These are phyloP conservation scores for Abortiporus biennis DNA, from an alignment of 1,284 basidiomycete species.

Conservation along the genomic window DNA sequence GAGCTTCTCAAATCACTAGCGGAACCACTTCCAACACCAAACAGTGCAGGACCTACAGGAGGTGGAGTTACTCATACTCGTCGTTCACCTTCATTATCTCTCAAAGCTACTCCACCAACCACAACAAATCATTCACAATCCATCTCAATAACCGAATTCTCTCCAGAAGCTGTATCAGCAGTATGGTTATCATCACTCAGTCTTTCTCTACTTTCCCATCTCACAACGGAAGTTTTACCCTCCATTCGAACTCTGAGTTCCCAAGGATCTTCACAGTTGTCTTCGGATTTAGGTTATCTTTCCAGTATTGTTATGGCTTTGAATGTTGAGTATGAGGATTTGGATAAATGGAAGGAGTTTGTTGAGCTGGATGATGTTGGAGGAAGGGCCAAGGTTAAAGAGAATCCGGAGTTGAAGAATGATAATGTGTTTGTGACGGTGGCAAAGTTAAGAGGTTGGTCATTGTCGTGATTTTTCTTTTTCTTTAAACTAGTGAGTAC, in stretches of 20 bases:
- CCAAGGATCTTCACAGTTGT: slow-evolving; percentile 79
- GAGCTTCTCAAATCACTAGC: slow-evolving; percentile 47
- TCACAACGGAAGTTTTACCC: slow-evolving; percentile 63
- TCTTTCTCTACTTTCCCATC: slow-evolving; percentile 66
- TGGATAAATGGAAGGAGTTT: slow-evolving; percentile 71
- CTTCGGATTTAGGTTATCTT: slow-evolving; percentile 84
- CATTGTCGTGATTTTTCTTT: slow-evolving; percentile 1
- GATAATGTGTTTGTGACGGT: slow-evolving; percentile 35
- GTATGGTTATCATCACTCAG: slow-evolving; percentile 91
- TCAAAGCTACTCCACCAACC: slow-evolving; percentile 25
- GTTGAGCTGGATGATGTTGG: slow-evolving; percentile 56
- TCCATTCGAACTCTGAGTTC: slow-evolving; percentile 53
- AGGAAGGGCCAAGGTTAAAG: slow-evolving; percentile 34
- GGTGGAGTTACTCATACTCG: too few relatives aligned
- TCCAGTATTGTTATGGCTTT: slow-evolving; percentile 88
- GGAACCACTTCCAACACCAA: slow-evolving; percentile 26
- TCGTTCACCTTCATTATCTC: slow-evolving; percentile 23
- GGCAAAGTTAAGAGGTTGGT: slow-evolving; percentile 51
- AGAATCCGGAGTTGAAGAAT: slow-evolving; percentile 20
- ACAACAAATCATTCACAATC: slow-evolving; percentile 28
- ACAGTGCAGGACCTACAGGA: too few relatives aligned
- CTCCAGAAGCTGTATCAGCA: slow-evolving; percentile 76
- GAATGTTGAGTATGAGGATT: slow-evolving; percentile 75
- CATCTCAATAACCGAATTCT: slow-evolving; percentile 25
- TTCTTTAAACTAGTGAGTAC: background rate